Percentiles rank a stretch among this genome's conserved stretches.
These are phyloP conservation scores for Raffaelea arxii DNA, from an alignment of 2,329 filamentous ascomycete genomes.

Conservation along the genomic window DNA sequence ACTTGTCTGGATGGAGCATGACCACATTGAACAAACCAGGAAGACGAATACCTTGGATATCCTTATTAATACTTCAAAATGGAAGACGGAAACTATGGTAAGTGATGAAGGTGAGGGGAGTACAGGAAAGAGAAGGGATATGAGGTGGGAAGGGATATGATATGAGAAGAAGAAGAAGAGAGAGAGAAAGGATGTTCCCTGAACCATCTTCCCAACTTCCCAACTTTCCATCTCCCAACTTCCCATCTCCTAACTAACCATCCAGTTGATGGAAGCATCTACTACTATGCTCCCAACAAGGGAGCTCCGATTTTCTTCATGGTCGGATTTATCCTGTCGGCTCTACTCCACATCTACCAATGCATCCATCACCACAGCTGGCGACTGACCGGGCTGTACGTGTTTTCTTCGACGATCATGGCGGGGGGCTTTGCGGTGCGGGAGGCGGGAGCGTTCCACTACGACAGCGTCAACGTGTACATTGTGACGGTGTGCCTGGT, in stretches of 20 bases:
- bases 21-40: no score
- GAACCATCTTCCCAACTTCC: no score
- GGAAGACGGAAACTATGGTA: background rate
- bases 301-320: conserved; percentile 27
- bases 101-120: no score
- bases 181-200: no score
- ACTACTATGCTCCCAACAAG: conserved; percentile 25
- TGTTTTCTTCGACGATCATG: conserved; percentile 36
- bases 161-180: no score
- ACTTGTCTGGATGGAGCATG: no score
- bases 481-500: conserved; percentile 29
- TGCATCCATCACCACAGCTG: conserved; percentile 36
- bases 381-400: conserved; percentile 37
- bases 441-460: conserved; percentile 37
- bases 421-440: conserved; percentile 38
- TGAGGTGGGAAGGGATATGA: no score
- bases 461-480: conserved; percentile 28
- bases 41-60: no score
- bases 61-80: background rate
- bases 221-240: background rate
- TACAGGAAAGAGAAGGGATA: no score
- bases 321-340: conserved; percentile 19
- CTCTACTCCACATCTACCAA: conserved; percentile 21
- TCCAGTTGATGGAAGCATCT: conserved; percentile 17
- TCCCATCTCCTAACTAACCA: background rate